Conservation (phyloP, 2,329 filamentous ascomycete species). For the Fusarium papillatum region DNA sequence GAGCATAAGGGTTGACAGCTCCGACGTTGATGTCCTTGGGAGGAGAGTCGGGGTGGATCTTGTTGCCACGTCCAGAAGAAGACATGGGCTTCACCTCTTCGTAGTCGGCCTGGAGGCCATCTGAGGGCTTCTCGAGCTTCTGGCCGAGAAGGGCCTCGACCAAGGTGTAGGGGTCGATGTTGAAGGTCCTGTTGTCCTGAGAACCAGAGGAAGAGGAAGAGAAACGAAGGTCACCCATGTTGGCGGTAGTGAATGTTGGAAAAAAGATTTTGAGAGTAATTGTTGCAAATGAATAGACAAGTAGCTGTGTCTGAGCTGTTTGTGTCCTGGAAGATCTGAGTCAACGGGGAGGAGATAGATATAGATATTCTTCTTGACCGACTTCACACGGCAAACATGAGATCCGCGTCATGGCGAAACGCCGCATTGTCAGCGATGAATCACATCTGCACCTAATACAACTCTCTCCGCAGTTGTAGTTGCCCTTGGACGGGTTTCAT, state of each 20-base stretch:
- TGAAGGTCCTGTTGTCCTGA: slow-evolving; percentile 22
- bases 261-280: neutral
- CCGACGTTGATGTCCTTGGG: slow-evolving; percentile 56
- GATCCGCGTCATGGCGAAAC: neutral
- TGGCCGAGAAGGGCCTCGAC: slow-evolving; percentile 55
- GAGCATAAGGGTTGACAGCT: slow-evolving; percentile 59
- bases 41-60: slow-evolving; percentile 48
- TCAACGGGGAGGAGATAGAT: neutral
- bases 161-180: slow-evolving; percentile 52
- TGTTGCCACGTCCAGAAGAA: slow-evolving; percentile 7
- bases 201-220: slow-evolving; percentile 14
- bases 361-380: neutral
- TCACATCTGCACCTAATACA: slow-evolving; percentile 4
- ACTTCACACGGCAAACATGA: neutral
- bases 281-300: neutral
- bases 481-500: neutral
- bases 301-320: neutral
- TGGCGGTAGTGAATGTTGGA: slow-evolving; percentile 4
- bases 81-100: slow-evolving; percentile 45
- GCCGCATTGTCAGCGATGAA: slow-evolving; percentile 14
- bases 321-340: neutral
- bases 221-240: slow-evolving; percentile 33
- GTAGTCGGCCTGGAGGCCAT: slow-evolving; percentile 48
- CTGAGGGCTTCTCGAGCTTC: slow-evolving; percentile 45
- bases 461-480: slow-evolving; percentile 5